phyloP scores from a whole-genome alignment of 2,329 filamentous ascomycete genomes.

The Sphaceloma murrayae region DNA sequence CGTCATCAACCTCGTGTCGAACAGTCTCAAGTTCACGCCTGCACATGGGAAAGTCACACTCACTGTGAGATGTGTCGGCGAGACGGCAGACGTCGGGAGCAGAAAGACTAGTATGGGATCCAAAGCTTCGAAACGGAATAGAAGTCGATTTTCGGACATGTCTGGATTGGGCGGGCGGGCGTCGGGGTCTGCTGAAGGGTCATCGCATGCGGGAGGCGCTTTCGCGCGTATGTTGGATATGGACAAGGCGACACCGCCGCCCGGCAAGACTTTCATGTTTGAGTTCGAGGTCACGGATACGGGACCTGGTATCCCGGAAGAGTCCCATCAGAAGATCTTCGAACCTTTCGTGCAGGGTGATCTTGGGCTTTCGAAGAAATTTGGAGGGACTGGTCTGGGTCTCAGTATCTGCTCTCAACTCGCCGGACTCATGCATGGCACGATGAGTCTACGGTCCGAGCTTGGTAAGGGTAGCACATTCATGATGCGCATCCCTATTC shows the following conservation, averaged over 20 bases:
- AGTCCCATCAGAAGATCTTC: conserved; percentile 74
- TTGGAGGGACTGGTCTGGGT: conserved; percentile 77
- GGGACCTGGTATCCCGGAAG: conserved; percentile 71
- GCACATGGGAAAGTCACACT: conserved; percentile 64
- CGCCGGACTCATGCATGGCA: conserved; percentile 71
- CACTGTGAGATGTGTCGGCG: conserved; percentile 62
- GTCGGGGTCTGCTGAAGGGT: conserved; percentile 12
- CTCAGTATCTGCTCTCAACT: conserved; percentile 84
- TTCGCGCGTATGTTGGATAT: conserved; percentile 29
- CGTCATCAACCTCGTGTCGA: conserved; percentile 87
- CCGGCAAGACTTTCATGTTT: conserved; percentile 61
- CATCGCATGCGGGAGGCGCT: conserved; percentile 3
- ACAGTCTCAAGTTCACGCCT: conserved; percentile 85
- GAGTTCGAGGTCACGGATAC: conserved; percentile 86
- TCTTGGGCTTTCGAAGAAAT: conserved; percentile 77
- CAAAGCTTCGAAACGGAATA: conserved; percentile 26
- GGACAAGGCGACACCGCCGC: conserved; percentile 39
- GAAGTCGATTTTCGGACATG: conserved; percentile 19
- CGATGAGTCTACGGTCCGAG: conserved; percentile 60
- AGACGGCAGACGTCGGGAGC: conserved; percentile 40
- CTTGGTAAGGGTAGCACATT: conserved; percentile 70
- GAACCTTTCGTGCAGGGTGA: conserved; percentile 95
- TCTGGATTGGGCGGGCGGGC: conserved; percentile 19
- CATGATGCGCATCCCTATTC: conserved; percentile 71
- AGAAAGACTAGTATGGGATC: conserved; percentile 36